A percentile compares a stretch with the other conserved stretches of the same genome.
These are phyloP conservation scores for Colletotrichum nymphaeae DNA, from an alignment of 2,329 filamentous ascomycete genomes.

Conservation along the genomic window DNA sequence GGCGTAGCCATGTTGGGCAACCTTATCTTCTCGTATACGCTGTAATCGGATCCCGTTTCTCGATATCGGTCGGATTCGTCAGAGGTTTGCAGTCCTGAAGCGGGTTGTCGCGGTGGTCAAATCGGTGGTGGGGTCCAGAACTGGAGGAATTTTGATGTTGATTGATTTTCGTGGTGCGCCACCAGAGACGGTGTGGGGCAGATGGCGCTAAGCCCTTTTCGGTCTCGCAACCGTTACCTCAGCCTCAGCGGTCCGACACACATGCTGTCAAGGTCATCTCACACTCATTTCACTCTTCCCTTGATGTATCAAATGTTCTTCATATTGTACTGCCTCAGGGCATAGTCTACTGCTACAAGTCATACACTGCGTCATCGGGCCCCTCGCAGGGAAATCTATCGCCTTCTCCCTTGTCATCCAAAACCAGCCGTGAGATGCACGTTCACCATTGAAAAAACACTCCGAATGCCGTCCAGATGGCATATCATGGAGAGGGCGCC, in stretches of 20 bases:
- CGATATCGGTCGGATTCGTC: slow-evolving; percentile 3
- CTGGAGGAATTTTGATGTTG: slow-evolving; percentile 34
- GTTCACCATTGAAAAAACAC: slow-evolving; percentile 23
- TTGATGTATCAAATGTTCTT: background rate
- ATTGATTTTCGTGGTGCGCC: slow-evolving; percentile 36
- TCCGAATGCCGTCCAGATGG: slow-evolving; percentile 23
- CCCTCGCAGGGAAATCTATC: slow-evolving; percentile 16
- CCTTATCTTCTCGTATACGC: background rate
- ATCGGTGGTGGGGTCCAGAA: slow-evolving; percentile 31
- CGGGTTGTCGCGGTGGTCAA: slow-evolving; percentile 33
- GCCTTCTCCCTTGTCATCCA: slow-evolving; percentile 12
- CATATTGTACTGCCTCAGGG: background rate
- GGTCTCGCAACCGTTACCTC: background rate
- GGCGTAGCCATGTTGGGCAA: slow-evolving; percentile 30
- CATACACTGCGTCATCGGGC: slow-evolving; percentile 21
- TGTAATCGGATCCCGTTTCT: background rate
- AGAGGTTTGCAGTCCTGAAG: slow-evolving; percentile 26
- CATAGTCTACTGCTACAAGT: slow-evolving; percentile 9
- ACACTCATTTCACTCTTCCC: background rate
- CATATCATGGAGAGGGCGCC: slow-evolving; percentile 9
- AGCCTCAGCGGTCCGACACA: background rate
- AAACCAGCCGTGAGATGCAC: slow-evolving; percentile 16
- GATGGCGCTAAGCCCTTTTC: slow-evolving; percentile 15
- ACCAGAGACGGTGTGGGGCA: slow-evolving; percentile 29
- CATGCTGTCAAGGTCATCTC: background rate